Percentiles rank a stretch among this genome's conserved stretches.
Evolutionary conservation across 1,284 basidiomycete genomes (phyloP).

Genomic region (Sparassis latifolia): DNA sequence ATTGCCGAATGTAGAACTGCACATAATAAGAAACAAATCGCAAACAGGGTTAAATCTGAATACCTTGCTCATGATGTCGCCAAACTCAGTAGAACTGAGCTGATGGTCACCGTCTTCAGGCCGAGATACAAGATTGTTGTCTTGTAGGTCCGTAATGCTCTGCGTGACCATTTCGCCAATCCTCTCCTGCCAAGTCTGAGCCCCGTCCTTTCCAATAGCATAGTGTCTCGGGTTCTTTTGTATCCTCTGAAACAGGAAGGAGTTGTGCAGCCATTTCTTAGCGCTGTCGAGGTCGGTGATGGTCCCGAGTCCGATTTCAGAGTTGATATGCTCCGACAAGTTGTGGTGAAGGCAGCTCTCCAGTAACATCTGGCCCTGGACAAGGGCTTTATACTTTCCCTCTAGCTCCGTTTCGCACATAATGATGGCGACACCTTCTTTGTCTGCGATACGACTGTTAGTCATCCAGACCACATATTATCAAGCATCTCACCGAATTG

Average conservation of each 20-base stretch:
- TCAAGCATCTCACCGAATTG: conserved; percentile 65
- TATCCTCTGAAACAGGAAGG: conserved; percentile 82
- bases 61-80: conserved; percentile 83
- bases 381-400: conserved; percentile 61
- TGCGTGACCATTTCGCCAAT: conserved; percentile 68
- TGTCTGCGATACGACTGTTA: conserved; percentile 41
- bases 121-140: conserved; percentile 52
- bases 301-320: conserved; percentile 83
- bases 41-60: conserved; percentile 8
- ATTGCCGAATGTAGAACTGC: conserved; percentile 68
- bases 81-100: conserved; percentile 62
- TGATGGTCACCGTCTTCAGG: conserved; percentile 27
- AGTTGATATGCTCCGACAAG: conserved; percentile 87
- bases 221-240: conserved; percentile 80
- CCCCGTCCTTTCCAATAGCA: conserved; percentile 49
- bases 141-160: conserved; percentile 53
- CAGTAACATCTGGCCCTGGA: conserved; percentile 63
- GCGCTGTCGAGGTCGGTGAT: conserved; percentile 65
- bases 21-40: conserved; percentile 1
- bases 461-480: not conserved
- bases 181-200: conserved; percentile 61
- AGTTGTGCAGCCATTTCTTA: conserved; percentile 72
- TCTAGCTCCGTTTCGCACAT: conserved; percentile 74
- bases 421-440: conserved; percentile 73
- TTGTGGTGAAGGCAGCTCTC: conserved; percentile 84